A percentile compares a stretch with the other conserved stretches of the same genome.
These are phyloP conservation scores for Tricholoma flavovirens DNA, from an alignment of 768 basidiomycete genomes.

Conservation along the genomic window DNA sequence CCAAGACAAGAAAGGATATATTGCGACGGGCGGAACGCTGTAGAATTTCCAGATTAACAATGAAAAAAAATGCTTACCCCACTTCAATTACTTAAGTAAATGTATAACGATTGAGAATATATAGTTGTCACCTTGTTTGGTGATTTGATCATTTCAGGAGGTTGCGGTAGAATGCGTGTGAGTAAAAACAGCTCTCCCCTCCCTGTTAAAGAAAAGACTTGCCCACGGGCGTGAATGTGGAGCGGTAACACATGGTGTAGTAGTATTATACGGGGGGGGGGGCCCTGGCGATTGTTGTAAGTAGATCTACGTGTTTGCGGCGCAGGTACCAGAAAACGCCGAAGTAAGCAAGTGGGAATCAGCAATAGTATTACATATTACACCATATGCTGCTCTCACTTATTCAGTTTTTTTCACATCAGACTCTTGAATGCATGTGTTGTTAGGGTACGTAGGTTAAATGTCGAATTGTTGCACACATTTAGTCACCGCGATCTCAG, in stretches of 20 bases:
- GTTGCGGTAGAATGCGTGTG: neutral
- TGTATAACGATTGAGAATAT: neutral
- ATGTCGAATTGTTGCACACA: neutral
- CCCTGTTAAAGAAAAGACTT: neutral
- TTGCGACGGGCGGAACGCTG: conserved; percentile 5
- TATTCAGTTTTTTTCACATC: neutral
- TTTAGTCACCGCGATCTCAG: neutral
- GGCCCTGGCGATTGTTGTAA: neutral
- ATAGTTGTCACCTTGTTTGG: neutral
- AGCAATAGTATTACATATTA: too few species aligned
- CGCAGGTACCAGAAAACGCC: neutral
- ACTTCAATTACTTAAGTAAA: neutral
- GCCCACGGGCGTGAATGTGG: neutral
- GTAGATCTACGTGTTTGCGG: neutral
- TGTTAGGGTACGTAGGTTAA: too few species aligned
- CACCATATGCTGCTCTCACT: neutral
- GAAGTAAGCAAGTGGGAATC: neutral
- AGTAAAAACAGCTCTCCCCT: neutral
- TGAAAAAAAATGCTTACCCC: conserved; percentile 8
- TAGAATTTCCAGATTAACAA: conserved; percentile 4
- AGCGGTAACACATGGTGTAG: neutral
- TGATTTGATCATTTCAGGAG: neutral
- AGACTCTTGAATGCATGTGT: neutral
- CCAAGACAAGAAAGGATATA: conserved; percentile 12
- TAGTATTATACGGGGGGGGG: too few species aligned